Conservation (phyloP, 257 asterid genomes). For the Jacaranda mimosifolia region DNA sequence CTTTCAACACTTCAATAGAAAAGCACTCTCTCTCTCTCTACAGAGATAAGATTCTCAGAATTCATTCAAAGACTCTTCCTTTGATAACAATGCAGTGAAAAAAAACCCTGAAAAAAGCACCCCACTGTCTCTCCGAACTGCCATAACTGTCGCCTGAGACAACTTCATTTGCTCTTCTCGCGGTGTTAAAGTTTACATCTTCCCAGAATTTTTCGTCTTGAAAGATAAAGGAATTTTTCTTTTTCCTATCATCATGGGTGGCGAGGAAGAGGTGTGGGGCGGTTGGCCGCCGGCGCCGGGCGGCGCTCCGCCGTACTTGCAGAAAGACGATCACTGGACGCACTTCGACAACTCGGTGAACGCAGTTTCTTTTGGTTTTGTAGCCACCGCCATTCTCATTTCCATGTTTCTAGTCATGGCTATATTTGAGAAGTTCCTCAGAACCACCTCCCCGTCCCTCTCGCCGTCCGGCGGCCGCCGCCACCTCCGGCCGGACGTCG, state of each 20-base stretch:
- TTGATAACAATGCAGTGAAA: neutral
- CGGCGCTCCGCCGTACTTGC: slow-evolving; percentile 56
- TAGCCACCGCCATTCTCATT: slow-evolving; percentile 79
- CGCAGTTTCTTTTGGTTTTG: slow-evolving; percentile 83
- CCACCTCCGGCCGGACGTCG: slow-evolving; percentile 46
- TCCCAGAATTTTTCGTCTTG: too few species aligned
- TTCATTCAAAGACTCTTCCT: neutral
- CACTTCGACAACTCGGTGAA: slow-evolving; percentile 76
- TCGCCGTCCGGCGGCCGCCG: slow-evolving; percentile 46
- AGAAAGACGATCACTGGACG: slow-evolving; percentile 68
- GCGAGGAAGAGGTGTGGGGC: slow-evolving; percentile 60
- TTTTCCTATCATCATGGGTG: slow-evolving; percentile 49
- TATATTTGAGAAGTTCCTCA: slow-evolving; percentile 69
- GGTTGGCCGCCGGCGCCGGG: slow-evolving; percentile 60
- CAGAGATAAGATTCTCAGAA: slow-evolving; percentile 3
- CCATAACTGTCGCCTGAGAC: slow-evolving; percentile 28
- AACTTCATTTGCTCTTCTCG: neutral
- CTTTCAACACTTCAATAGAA: neutral
- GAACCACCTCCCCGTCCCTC: slow-evolving; percentile 52
- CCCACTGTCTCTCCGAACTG: slow-evolving; percentile 30
- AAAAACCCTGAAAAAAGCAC: slow-evolving; percentile 20
- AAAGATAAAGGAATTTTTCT: too few species aligned
- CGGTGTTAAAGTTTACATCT: too few species aligned
- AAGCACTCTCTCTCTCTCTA: neutral
- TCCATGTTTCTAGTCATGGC: slow-evolving; percentile 89